Conservation (phyloP, 164 flowering plant species). For the Paratinospora sagittata region DNA sequence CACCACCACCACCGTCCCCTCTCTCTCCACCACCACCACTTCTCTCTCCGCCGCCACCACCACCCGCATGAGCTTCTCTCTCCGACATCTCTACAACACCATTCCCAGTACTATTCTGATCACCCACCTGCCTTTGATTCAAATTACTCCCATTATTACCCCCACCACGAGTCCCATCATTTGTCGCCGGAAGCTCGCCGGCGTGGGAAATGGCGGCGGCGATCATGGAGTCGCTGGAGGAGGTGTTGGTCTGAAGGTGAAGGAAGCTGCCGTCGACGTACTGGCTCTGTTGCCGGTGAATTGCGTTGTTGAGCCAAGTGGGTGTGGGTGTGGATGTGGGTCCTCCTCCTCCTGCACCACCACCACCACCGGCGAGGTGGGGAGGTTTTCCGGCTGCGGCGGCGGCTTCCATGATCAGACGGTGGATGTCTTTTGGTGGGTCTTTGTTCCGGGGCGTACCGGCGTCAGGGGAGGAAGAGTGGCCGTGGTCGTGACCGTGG, state of each 20-base stretch:
- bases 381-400: slow-evolving; percentile 7
- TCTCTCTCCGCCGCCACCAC: background rate
- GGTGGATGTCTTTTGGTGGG: background rate
- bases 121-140: background rate
- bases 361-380: slow-evolving; percentile 8
- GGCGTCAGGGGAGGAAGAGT: background rate
- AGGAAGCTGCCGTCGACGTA: slow-evolving; percentile 34
- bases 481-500: no score
- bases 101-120: background rate
- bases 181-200: background rate
- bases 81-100: background rate
- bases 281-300: slow-evolving; percentile 38
- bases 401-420: background rate
- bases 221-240: slow-evolving; percentile 17
- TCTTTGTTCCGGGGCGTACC: background rate
- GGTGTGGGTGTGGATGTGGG: slow-evolving; percentile 14
- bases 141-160: background rate
- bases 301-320: slow-evolving; percentile 53
- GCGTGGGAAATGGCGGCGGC: background rate
- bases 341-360: slow-evolving; percentile 7
- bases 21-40: background rate
- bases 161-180: background rate
- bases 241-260: slow-evolving; percentile 35
- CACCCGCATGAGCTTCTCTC: no score
- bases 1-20: background rate